A percentile compares a stretch with the other conserved stretches of the same genome.
These are phyloP conservation scores for Pichia sp. DNA, from an alignment of 1,139 yeast genomes.

Conservation along the genomic window DNA sequence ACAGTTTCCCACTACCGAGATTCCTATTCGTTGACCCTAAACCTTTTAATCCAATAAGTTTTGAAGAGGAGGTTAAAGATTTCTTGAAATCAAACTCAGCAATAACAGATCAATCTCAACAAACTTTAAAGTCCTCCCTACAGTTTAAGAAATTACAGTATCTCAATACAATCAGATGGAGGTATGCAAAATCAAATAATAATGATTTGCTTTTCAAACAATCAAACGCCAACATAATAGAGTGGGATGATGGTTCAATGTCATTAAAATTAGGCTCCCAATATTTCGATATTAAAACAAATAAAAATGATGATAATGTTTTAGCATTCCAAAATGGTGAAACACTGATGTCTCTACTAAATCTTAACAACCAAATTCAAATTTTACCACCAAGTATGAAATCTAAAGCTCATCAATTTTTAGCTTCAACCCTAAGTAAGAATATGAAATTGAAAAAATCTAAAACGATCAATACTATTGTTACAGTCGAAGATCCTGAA, in stretches of 20 bases:
- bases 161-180: constrained; percentile 83
- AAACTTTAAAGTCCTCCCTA: constrained; percentile 39
- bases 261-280: constrained; percentile 85
- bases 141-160: constrained; percentile 43
- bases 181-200: constrained; percentile 61
- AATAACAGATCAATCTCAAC: constrained; percentile 25
- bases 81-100: constrained; percentile 7
- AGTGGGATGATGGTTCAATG: constrained; percentile 90
- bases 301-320: constrained; percentile 65
- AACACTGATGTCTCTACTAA: constrained; percentile 51
- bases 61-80: constrained; percentile 32
- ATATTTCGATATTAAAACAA: constrained; percentile 67
- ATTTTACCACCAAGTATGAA: constrained; percentile 84
- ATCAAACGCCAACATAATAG: constrained; percentile 81
- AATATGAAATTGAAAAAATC: constrained; percentile 50
- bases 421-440: constrained; percentile 70
- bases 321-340: constrained; percentile 69
- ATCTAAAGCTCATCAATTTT: constrained; percentile 71
- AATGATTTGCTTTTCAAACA: constrained; percentile 68
- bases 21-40: constrained; percentile 76
- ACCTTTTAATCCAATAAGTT: constrained; percentile 76
- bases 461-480: constrained; percentile 55
- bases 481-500: constrained; percentile 84
- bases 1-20: constrained; percentile 67
- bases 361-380: constrained; percentile 51